Base-by-base conservation (phyloP, 2,329 filamentous ascomycete genomes). In the Bipolaris zeicola region DNA sequence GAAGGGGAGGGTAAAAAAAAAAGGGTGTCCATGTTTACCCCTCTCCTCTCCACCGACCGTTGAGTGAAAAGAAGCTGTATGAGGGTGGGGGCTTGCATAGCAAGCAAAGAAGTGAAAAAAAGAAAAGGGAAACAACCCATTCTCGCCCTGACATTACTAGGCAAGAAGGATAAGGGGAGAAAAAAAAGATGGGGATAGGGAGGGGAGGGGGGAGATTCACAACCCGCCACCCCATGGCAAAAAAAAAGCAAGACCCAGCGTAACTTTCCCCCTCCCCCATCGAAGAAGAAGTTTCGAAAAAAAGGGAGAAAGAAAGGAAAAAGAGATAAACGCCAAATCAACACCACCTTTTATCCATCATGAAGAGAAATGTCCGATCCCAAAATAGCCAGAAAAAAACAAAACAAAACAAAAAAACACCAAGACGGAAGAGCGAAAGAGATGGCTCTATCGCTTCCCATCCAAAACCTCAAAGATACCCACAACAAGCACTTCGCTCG, bases 381-480 rank as follows among this genome's bases (percentile, higher is more conserved):
- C 41, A 16, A 13, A 44, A 44, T 11, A 44, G 26, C 26, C 16
- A 31, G 2, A 18, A 11, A 10, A 31, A 44, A 26, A 5, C 5
- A 26, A 24, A 24, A 24, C 5, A 24, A 24, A 24, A 24, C 3
- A 24, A 24, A 4, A 24, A 6, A 6, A 5, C 24, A 24, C 6
- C 26, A 28, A 28, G 24, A 11, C 1, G 24, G 24, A 16, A 11
- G 7, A 31, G 10, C 11, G 11, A 33, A 33, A 13, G 22, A 37
- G 20, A n/a, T 1, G 6, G 20, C 7, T 28, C 50, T 64, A 74
- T 46, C 57, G 66, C 61, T 67, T 69, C 1, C 73, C 72, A 28
- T 74, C 70, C 45, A 77, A 50, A 10, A 77, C 75, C 68, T 76
- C 72, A 37, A 76, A 76, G 31, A 77, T 77, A 20, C 75, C 72